These are phyloP conservation scores for Paxillus ammoniavirescens DNA, from an alignment of 768 basidiomycete genomes.

Conservation along the genomic window DNA sequence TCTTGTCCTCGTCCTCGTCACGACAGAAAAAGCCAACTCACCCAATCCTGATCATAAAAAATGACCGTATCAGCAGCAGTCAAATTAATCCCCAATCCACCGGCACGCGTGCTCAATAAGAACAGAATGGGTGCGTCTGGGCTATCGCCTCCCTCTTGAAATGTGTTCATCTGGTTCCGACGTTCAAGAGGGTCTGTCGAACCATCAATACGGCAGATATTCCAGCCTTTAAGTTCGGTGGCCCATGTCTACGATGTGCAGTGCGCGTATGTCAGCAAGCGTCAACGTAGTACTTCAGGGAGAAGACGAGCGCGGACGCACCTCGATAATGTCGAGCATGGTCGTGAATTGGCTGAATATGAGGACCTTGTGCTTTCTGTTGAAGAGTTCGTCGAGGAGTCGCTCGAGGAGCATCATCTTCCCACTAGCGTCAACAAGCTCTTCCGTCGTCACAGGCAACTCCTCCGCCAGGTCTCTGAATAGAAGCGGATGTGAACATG, in stretches of 20 bases:
- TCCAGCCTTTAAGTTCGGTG: conserved; percentile 75
- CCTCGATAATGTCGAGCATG: conserved; percentile 95
- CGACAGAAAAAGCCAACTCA: background rate
- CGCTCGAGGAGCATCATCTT: conserved; percentile 98
- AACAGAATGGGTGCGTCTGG: conserved; percentile 71
- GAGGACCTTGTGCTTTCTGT: conserved; percentile 79
- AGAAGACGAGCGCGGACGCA: conserved; percentile 27
- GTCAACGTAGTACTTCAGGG: no score
- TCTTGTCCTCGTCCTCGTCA: background rate
- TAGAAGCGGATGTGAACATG: conserved; percentile 89
- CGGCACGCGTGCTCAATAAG: conserved; percentile 90
- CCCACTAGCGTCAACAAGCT: conserved; percentile 83
- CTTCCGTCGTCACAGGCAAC: conserved; percentile 61
- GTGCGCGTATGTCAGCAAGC: background rate
- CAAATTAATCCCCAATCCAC: conserved; percentile 94
- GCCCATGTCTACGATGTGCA: conserved; percentile 62
- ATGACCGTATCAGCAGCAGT: conserved; percentile 56
- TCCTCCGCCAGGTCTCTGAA: conserved; percentile 49
- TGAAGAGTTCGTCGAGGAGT: conserved; percentile 79
- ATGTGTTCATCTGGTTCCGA: conserved; percentile 79
- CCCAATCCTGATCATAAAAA: conserved; percentile 25
- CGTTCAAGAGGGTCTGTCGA: conserved; percentile 76
- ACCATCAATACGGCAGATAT: conserved; percentile 91
- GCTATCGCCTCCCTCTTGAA: conserved; percentile 69
- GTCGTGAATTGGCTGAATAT: conserved; percentile 92